phyloP scores from a whole-genome alignment of 2,329 filamentous ascomycete species.

The Cephalotrichum gorgonifer region DNA sequence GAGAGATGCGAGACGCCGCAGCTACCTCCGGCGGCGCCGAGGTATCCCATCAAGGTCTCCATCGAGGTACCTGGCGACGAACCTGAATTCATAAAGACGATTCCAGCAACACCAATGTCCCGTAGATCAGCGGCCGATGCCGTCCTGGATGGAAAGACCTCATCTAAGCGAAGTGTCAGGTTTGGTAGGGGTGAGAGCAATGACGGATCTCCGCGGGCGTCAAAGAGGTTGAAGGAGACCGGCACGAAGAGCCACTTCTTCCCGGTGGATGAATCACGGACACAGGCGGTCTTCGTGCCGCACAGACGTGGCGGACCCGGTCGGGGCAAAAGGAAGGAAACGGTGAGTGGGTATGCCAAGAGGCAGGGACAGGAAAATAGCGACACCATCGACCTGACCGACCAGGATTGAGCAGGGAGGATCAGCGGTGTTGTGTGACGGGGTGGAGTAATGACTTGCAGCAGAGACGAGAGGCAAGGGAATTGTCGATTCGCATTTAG shows the following conservation, averaged over 20 bases:
- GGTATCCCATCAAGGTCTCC: background rate
- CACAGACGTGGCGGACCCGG: too few relatives aligned
- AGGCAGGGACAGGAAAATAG: background rate
- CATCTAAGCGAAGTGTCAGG: background rate
- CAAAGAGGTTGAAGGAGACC: background rate
- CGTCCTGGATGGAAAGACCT: background rate
- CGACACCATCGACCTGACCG: background rate
- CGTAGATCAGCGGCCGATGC: background rate
- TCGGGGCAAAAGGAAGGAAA: background rate
- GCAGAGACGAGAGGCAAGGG: too few relatives aligned
- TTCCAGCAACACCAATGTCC: background rate
- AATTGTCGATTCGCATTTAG: background rate
- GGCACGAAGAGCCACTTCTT: background rate
- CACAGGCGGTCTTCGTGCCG: too few relatives aligned
- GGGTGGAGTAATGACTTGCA: too few relatives aligned
- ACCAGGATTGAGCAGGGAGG: background rate
- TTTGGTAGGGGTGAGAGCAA: background rate
- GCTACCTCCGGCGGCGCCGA: background rate
- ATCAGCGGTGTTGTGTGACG: too few relatives aligned
- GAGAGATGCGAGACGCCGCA: background rate
- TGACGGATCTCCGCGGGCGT: background rate
- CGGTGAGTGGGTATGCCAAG: background rate
- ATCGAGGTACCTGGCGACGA: constrained; percentile 2
- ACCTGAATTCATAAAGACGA: background rate
- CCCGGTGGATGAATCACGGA: too few relatives aligned